Conservation (phyloP, 2,329 filamentous ascomycete species). For the Bimuria novae-zelandiae region DNA sequence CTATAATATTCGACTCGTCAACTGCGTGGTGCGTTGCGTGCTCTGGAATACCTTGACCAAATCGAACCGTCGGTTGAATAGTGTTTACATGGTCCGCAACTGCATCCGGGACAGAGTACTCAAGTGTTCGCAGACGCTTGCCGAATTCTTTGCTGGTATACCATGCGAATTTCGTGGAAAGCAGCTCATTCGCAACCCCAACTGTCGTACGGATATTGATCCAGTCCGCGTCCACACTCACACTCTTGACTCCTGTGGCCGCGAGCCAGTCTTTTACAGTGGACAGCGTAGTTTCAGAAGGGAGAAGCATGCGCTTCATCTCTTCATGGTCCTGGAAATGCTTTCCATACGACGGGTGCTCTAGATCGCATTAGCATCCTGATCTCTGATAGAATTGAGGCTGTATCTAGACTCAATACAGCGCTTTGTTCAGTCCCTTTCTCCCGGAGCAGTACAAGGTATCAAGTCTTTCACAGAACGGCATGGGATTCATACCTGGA, state of each 20-base stretch:
- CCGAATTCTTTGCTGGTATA: conserved; percentile 44
- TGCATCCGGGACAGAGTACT: conserved; percentile 49
- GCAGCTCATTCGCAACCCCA: conserved; percentile 48
- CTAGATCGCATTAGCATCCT: neutral
- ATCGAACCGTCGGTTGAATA: conserved; percentile 58
- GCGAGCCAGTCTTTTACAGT: conserved; percentile 53
- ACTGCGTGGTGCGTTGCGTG: conserved; percentile 4
- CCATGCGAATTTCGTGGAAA: conserved; percentile 55
- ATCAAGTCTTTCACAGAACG: neutral
- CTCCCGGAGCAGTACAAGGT: neutral
- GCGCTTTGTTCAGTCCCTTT: neutral
- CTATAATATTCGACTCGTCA: conserved; percentile 3
- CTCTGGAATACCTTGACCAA: conserved; percentile 45
- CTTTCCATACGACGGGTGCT: conserved; percentile 52
- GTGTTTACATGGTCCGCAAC: conserved; percentile 50
- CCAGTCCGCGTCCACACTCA: conserved; percentile 46
- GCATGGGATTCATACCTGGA: conserved; percentile 38
- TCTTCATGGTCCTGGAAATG: conserved; percentile 52
- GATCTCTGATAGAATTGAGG: neutral
- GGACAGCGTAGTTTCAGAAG: conserved; percentile 43
- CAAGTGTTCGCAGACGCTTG: conserved; percentile 50
- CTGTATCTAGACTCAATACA: too few species aligned
- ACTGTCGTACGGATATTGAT: conserved; percentile 46
- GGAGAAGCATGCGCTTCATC: conserved; percentile 50
- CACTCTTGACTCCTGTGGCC: conserved; percentile 42